These are phyloP conservation scores for Populus hybrid DNA, from an alignment of 441 rosid species.

Conservation along the genomic window DNA sequence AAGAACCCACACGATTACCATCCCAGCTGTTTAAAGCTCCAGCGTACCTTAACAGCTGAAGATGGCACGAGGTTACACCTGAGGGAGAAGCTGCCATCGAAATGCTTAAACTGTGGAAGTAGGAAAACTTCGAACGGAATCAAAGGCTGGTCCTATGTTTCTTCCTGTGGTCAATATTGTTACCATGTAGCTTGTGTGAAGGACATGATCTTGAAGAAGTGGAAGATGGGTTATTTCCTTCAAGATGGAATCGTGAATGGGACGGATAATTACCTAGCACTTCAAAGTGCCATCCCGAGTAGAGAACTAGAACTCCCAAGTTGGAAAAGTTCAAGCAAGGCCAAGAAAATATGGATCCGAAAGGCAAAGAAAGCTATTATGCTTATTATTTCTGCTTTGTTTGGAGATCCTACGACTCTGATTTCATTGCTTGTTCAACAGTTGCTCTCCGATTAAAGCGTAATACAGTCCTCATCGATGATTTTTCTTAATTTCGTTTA, in stretches of 20 bases:
- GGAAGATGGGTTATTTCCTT: neutral
- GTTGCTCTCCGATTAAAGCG: neutral
- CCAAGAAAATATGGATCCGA: neutral
- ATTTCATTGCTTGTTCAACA: neutral
- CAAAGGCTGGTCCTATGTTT: neutral
- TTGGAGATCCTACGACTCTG: neutral
- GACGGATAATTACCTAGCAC: neutral
- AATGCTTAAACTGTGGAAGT: neutral
- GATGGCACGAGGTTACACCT: neutral
- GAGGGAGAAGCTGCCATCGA: neutral
- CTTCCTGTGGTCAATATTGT: neutral
- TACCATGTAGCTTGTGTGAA: conserved; percentile 6
- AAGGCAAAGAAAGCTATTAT: neutral
- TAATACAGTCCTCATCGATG: no score
- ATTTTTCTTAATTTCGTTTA: no score
- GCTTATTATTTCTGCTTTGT: neutral
- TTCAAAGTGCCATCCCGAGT: neutral
- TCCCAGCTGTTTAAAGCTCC: conserved; percentile 25
- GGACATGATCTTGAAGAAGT: neutral
- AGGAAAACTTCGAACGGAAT: neutral
- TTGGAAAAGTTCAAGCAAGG: neutral
- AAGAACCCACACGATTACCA: conserved; percentile 21
- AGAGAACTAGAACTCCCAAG: neutral
- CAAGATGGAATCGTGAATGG: neutral
- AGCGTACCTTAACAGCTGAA: neutral